Evolutionary conservation across 768 basidiomycete species (phyloP).

Genomic region (Gloeopeniophorella convolvens): DNA sequence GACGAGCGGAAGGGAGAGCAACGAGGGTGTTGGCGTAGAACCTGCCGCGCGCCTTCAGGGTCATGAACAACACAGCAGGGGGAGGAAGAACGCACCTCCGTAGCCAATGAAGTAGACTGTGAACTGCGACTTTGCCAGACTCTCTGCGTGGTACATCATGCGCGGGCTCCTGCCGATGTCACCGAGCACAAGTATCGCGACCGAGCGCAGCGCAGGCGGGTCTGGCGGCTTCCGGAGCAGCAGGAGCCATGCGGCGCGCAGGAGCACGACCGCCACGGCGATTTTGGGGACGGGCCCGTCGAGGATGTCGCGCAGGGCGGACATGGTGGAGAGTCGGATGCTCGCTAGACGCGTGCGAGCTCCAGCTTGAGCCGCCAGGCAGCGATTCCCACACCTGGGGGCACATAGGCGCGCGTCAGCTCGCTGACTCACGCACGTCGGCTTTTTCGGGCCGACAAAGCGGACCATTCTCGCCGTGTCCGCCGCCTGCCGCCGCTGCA

Average conservation of each 20-base stretch:
- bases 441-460: not conserved
- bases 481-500: not conserved
- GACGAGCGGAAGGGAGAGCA: slow-evolving; percentile 60
- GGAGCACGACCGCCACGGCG: not conserved
- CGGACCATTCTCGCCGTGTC: not conserved
- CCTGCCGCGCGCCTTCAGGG: slow-evolving; percentile 37
- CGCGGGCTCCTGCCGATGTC: slow-evolving; percentile 94
- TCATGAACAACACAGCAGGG: not conserved
- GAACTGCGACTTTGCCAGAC: slow-evolving; percentile 76
- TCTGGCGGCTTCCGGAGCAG: not conserved
- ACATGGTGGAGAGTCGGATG: not conserved
- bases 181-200: slow-evolving; percentile 88
- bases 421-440: slow-evolving; percentile 3
- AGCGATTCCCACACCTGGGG: not conserved
- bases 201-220: slow-evolving; percentile 47
- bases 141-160: slow-evolving; percentile 98
- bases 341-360: not conserved
- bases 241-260: slow-evolving; percentile 2
- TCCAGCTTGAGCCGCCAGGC: not conserved
- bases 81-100: slow-evolving; percentile 45
- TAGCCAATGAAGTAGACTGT: slow-evolving; percentile 82
- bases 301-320: not conserved
- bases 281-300: not conserved
- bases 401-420: not conserved
- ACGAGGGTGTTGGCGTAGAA: slow-evolving; percentile 67